These are phyloP conservation scores for Helicostylum pulchrum DNA, from an alignment of 192 early-diverging fungal genomes.

Conservation along the genomic window DNA sequence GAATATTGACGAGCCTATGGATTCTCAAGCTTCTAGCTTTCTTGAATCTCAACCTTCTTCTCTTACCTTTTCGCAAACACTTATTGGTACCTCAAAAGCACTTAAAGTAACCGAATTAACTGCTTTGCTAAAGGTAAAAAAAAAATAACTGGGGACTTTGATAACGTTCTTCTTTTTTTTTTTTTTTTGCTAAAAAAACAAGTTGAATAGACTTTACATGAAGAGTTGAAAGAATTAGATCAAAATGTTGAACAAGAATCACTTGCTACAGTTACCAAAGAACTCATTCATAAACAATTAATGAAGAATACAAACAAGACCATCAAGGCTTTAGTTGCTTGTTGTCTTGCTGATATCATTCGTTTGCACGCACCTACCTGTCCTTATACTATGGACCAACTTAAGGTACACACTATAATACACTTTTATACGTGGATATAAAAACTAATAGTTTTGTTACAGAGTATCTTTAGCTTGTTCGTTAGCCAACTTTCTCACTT, in stretches of 20 bases:
- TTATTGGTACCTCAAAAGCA: conserved; percentile 32
- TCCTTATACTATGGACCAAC: conserved; percentile 76
- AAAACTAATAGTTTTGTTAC: background rate
- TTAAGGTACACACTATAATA: conserved; percentile 55
- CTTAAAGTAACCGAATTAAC: conserved; percentile 48
- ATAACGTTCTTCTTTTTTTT: background rate
- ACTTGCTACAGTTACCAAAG: conserved; percentile 58
- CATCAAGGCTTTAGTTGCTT: conserved; percentile 69
- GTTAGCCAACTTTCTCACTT: conserved; percentile 68
- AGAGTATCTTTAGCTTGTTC: conserved; percentile 84
- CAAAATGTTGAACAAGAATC: conserved; percentile 79
- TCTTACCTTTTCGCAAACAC: background rate
- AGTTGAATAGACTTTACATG: conserved; percentile 65
- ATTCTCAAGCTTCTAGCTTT: too few relatives aligned
- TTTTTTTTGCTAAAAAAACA: conserved; percentile 7
- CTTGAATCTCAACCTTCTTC: too few relatives aligned
- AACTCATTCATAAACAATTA: conserved; percentile 66
- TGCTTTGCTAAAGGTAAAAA: conserved; percentile 50
- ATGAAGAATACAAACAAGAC: conserved; percentile 77
- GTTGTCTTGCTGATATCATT: conserved; percentile 90
- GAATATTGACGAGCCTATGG: conserved; percentile 10
- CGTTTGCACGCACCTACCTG: conserved; percentile 92
- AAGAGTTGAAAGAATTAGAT: conserved; percentile 65
- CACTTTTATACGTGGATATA: background rate
- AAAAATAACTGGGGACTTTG: background rate